Evolutionary conservation across 441 rosid species (phyloP).

Genomic region (Geranium incanum): DNA sequence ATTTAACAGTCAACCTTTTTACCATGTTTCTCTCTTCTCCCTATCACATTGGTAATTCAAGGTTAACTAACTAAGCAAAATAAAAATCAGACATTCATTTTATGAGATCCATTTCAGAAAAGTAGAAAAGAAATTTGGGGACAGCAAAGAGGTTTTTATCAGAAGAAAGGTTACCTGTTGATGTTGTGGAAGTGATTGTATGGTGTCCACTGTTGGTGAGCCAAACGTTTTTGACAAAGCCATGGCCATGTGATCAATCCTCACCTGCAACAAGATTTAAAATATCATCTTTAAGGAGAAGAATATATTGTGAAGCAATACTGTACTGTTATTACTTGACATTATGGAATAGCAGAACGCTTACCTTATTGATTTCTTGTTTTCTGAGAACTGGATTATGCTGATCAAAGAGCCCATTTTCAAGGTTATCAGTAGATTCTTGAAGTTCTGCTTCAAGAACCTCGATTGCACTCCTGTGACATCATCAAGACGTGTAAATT

Average conservation of each 20-base stretch:
- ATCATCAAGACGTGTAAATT: conserved; percentile 10
- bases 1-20: too few species aligned
- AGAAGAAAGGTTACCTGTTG: conserved; percentile 58
- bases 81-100: background rate
- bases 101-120: background rate
- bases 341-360: background rate
- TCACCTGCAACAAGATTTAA: conserved; percentile 40
- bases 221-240: conserved; percentile 74
- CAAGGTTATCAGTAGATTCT: conserved; percentile 29
- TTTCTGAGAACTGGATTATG: background rate
- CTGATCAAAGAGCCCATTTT: conserved; percentile 2
- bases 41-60: background rate
- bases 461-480: conserved; percentile 70
- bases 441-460: conserved; percentile 59
- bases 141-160: background rate
- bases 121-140: background rate
- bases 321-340: background rate
- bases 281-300: background rate
- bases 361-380: conserved; percentile 18
- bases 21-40: too few species aligned
- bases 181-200: conserved; percentile 90
- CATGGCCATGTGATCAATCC: conserved; percentile 74
- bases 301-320: background rate
- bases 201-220: conserved; percentile 71
- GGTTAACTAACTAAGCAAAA: background rate